Conservation (phyloP, 2,329 filamentous ascomycete species). For the Alternaria metachromatica region DNA sequence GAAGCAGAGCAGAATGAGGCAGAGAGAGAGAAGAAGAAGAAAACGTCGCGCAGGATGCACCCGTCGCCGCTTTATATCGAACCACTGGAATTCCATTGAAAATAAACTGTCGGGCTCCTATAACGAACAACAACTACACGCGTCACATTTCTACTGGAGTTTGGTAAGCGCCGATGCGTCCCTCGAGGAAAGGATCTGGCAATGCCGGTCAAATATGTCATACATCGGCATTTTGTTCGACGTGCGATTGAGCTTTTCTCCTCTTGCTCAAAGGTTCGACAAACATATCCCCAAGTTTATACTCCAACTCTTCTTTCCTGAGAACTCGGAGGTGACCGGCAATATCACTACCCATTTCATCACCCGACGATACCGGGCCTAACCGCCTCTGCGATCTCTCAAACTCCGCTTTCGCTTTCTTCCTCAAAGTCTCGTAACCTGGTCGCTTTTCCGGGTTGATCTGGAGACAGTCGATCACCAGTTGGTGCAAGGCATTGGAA, state of each 20-base stretch:
- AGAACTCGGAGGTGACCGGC: neutral
- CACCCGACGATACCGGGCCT: neutral
- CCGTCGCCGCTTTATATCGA: too few species aligned
- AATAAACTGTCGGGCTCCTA: too few species aligned
- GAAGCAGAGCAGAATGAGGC: too few species aligned
- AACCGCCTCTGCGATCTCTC: neutral
- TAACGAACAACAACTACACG: too few species aligned
- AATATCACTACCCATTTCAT: neutral
- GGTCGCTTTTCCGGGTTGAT: neutral
- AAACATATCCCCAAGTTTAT: neutral
- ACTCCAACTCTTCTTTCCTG: neutral
- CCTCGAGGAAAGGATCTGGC: too few species aligned
- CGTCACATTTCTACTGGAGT: too few species aligned
- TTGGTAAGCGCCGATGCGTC: too few species aligned
- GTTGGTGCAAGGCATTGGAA: neutral
- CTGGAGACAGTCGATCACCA: neutral
- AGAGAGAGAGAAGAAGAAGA: too few species aligned
- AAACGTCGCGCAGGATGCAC: too few species aligned
- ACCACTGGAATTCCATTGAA: too few species aligned
- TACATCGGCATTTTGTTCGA: neutral
- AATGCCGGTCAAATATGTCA: too few species aligned
- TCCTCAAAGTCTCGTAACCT: neutral
- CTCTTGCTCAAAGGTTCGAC: neutral
- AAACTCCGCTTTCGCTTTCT: neutral
- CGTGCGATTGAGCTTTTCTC: rapidly evolving